Evolutionary conservation across 1,284 basidiomycete genomes (phyloP).

Genomic region (Tylopilus sp.): DNA sequence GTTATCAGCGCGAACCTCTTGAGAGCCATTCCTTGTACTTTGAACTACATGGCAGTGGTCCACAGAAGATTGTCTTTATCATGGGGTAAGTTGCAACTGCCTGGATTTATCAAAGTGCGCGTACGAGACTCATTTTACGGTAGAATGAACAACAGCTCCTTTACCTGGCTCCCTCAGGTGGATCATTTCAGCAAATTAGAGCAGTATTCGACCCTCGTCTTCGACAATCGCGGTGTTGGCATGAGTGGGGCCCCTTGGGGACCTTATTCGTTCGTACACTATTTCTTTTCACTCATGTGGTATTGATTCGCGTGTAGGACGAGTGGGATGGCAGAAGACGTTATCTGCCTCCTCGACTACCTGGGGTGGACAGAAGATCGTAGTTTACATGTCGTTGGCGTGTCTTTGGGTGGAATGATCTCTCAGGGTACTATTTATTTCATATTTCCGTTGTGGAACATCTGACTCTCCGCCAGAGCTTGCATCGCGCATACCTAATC

Average conservation of each 20-base stretch:
- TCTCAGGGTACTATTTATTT: slow-evolving; percentile 57
- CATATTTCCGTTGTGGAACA: not conserved
- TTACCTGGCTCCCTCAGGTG: slow-evolving; percentile 64
- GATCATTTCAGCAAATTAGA: slow-evolving; percentile 51
- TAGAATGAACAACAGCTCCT: slow-evolving; percentile 60
- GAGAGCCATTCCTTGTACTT: slow-evolving; percentile 75
- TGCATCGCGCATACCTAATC: slow-evolving; percentile 61
- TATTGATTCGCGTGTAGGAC: slow-evolving; percentile 42
- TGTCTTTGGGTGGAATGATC: slow-evolving; percentile 87
- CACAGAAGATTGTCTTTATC: slow-evolving; percentile 65
- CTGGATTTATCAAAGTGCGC: not conserved
- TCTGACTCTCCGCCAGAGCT: slow-evolving; percentile 48
- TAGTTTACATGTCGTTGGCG: slow-evolving; percentile 72
- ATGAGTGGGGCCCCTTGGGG: slow-evolving; percentile 71
- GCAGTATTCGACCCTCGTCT: slow-evolving; percentile 67
- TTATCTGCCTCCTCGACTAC: slow-evolving; percentile 66
- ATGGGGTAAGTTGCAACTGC: slow-evolving; percentile 63
- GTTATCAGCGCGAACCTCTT: slow-evolving; percentile 47
- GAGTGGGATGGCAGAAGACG: slow-evolving; percentile 77
- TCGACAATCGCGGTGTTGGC: slow-evolving; percentile 88
- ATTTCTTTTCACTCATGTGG: not conserved
- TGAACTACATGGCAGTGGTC: slow-evolving; percentile 68
- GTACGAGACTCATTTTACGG: slow-evolving; percentile 12
- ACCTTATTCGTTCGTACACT: slow-evolving; percentile 54
- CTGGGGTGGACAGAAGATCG: slow-evolving; percentile 68